phyloP scores from a whole-genome alignment of 2,329 filamentous ascomycete species.

The Pseudophaeomoniella oleicola region DNA sequence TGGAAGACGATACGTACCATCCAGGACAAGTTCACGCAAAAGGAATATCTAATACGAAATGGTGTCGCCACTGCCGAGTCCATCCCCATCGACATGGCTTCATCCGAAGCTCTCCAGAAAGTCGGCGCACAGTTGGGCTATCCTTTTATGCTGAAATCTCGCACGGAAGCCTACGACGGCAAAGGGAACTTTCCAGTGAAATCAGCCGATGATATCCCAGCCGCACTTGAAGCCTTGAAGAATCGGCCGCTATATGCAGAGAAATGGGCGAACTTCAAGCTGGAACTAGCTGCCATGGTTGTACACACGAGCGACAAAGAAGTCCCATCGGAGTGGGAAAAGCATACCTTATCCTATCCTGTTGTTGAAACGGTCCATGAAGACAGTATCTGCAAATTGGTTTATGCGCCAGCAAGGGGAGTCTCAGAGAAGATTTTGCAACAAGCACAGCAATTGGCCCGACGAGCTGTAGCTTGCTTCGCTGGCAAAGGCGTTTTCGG shows the following conservation, averaged over 20 bases:
- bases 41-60: constrained; percentile 52
- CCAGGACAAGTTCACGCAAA: constrained; percentile 77
- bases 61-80: constrained; percentile 55
- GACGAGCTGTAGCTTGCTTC: constrained; percentile 63
- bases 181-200: constrained; percentile 52
- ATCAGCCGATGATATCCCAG: constrained; percentile 42
- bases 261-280: constrained; percentile 71
- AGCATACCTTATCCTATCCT: constrained; percentile 53
- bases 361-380: constrained; percentile 91
- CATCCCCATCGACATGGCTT: constrained; percentile 41
- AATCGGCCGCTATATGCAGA: constrained; percentile 70
- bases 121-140: constrained; percentile 51
- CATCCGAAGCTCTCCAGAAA: constrained; percentile 28
- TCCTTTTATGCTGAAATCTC: constrained; percentile 76
- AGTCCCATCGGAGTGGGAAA: constrained; percentile 28
- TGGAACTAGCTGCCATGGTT: constrained; percentile 89
- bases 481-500: constrained; percentile 88
- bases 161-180: constrained; percentile 75
- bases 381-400: constrained; percentile 86
- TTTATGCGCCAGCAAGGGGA: constrained; percentile 68
- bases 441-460: constrained; percentile 61
- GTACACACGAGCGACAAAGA: constrained; percentile 64
- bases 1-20: constrained; percentile 70
- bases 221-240: constrained; percentile 56
- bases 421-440: constrained; percentile 47